These are phyloP conservation scores for Kodamaea suecica DNA, from an alignment of 1,139 yeast species.

Conservation along the genomic window DNA sequence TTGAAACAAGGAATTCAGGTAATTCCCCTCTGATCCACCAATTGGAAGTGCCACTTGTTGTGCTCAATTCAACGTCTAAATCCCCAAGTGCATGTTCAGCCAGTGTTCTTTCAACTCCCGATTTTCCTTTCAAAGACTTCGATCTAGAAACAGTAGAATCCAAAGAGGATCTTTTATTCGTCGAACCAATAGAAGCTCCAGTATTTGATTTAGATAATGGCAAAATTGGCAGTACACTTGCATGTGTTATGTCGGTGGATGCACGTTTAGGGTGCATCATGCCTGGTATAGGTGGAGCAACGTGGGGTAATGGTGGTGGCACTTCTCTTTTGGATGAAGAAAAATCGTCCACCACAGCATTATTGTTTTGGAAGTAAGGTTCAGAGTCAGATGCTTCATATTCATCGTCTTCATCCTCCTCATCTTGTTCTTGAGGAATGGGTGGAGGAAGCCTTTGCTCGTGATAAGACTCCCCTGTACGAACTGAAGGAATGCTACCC, in stretches of 20 bases:
- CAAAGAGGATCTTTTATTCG: conserved; percentile 13
- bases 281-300: conserved; percentile 4
- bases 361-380: too few relatives aligned
- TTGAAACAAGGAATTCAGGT: conserved; percentile 53
- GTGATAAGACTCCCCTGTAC: conserved; percentile 4
- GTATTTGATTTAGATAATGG: conserved; percentile 20
- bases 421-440: conserved; percentile 9
- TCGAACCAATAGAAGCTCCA: conserved; percentile 25
- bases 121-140: conserved; percentile 18
- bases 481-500: conserved; percentile 8
- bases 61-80: conserved; percentile 32
- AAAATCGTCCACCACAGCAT: too few relatives aligned
- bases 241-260: conserved; percentile 20
- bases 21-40: conserved; percentile 69
- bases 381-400: background rate
- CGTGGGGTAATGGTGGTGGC: conserved; percentile 6
- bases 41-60: conserved; percentile 32
- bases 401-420: too few relatives aligned
- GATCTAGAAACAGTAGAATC: conserved; percentile 18
- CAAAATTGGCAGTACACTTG: conserved; percentile 8
- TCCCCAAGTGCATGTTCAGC: conserved; percentile 29
- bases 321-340: too few relatives aligned
- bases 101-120: conserved; percentile 23
- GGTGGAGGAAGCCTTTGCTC: conserved; percentile 8
- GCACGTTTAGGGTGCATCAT: conserved; percentile 15